Evolutionary conservation across 805 yeast species (phyloP).

Genomic region (Scheffersomyces amazonensis): DNA sequence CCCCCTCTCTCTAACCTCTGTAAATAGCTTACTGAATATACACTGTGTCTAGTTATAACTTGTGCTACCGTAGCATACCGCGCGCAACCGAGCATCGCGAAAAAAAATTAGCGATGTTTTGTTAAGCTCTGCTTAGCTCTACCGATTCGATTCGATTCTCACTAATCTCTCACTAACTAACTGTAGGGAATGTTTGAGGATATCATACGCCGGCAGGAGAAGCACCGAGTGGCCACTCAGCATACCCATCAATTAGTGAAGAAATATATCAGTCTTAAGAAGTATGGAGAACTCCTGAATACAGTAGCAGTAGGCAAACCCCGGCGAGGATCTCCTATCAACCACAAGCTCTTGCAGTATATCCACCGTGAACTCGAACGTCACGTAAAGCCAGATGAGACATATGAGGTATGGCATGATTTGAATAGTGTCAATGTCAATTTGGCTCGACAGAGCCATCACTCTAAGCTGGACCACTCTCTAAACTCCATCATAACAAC

Average conservation of each 20-base stretch:
- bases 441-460: constrained; percentile 1
- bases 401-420: constrained; percentile 33
- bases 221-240: constrained; percentile 2
- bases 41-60: no score
- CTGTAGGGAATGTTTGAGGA: constrained; percentile 8
- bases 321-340: no score
- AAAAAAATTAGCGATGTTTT: no score
- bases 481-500: not conserved
- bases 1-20: no score
- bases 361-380: constrained; percentile 24
- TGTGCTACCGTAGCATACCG: no score
- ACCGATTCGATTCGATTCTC: no score
- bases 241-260: constrained; percentile 5
- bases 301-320: no score
- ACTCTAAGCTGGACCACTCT: constrained; percentile 2
- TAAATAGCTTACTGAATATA: no score
- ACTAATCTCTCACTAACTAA: no score
- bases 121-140: no score
- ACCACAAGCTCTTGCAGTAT: no score
- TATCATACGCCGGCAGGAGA: constrained; percentile 3
- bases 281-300: constrained; percentile 11
- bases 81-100: no score
- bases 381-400: constrained; percentile 27
- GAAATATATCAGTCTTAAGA: constrained; percentile 16
- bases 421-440: constrained; percentile 12